A percentile compares a stretch with the other conserved stretches of the same genome.
phyloP scores from a whole-genome alignment of 1,284 basidiomycete genomes.

The Vanrija sp. region DNA sequence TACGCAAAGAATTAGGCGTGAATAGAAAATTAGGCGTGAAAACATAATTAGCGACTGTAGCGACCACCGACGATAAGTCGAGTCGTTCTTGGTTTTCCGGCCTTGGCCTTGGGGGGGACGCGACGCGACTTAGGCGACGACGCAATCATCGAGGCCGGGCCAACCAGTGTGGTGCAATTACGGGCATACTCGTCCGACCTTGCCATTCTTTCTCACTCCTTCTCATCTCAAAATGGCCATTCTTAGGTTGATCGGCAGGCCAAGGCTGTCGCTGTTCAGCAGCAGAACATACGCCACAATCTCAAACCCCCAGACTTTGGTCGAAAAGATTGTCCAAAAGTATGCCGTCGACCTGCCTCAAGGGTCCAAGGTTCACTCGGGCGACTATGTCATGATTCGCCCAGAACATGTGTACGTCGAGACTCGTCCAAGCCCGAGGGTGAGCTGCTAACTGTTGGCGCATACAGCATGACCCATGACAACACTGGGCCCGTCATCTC shows the following conservation, averaged over 20 bases:
- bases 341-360: conserved; percentile 83
- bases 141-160: too few relatives aligned
- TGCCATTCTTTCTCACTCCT: background rate
- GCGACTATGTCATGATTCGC: conserved; percentile 98
- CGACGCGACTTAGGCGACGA: too few relatives aligned
- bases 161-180: too few relatives aligned
- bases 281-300: conserved; percentile 31
- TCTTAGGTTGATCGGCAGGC: background rate
- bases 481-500: conserved; percentile 97
- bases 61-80: too few relatives aligned
- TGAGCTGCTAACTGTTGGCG: conserved; percentile 4
- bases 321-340: conserved; percentile 97
- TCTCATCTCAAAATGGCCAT: background rate
- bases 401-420: conserved; percentile 76
- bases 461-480: conserved; percentile 77
- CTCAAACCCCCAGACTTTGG: conserved; percentile 70
- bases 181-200: background rate
- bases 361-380: conserved; percentile 76
- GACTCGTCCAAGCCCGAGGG: background rate
- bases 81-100: too few relatives aligned
- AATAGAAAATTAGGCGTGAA: too few relatives aligned
- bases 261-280: background rate
- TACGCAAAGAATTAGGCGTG: too few relatives aligned
- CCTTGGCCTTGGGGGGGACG: too few relatives aligned
- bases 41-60: too few relatives aligned